Base-by-base conservation (phyloP, 371 early-diverging fungal species). In the Mucor sp. region DNA sequence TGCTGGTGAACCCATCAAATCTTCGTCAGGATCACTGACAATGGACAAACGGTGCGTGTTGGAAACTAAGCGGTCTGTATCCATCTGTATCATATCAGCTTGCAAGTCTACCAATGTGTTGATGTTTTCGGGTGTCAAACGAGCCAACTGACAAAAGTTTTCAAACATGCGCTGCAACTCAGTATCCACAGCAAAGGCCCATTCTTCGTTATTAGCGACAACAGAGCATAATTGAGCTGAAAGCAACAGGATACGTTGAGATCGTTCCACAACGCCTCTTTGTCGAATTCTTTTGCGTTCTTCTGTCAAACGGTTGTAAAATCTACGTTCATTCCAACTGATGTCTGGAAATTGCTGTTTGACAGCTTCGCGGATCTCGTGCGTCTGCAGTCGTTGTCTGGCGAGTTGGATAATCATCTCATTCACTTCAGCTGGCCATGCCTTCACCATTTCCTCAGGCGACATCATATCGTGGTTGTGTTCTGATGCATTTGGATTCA, bases 381-480 rank as follows among this genome's bases (percentile, higher is more conserved):
- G 81, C 7, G 83, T 83, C 48, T 80, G 79, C 47, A 77, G 57
- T 9, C 74, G 69, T 63, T 79, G 76, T 53, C 76, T 68, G 1
- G 83, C 83, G 21, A 83, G 56, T 30, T 75, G 73, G 35, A 80
- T 79, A 17, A 83, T 83, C 56, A 77, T 64, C 6, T 80, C 76
- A 53, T 71, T 83, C 19, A 83, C 83, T 59, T 79, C 81, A 2
- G 69, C 27, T 21, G 83, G 83, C 85, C 88, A 86, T 2, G 86
- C 83, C 58, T 80, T 80, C 12, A 83, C 87, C 76, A 88, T 84
- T 43, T 85, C 83, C 44, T 86, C 85, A 17, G 87, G 85, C 21
- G 83, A 75, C 66, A 81, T 83, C 71, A 88, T 77, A 9, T 82
- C 82, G 57, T 88, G 88, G 60, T 88, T 88, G 55, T 88, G 88